Evolutionary conservation across 768 basidiomycete genomes (phyloP), one percentile per base, ranked within the genome.

Genomic region (Nevesoporus exiguus): DNA sequence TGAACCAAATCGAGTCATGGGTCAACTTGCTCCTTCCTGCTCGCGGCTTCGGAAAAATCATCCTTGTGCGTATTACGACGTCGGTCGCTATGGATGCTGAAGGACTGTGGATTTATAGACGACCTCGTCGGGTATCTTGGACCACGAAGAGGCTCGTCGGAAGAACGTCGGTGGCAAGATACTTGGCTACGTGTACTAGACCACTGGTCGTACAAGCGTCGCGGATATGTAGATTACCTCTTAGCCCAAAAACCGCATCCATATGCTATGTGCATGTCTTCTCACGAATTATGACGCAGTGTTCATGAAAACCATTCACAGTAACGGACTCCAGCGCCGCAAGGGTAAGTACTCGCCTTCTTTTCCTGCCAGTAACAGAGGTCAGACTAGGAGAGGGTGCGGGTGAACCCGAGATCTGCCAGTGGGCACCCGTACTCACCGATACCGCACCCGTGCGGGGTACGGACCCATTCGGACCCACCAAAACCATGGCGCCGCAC

Each of bases 161-260:
- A 98, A 98, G 80, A 94, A 96, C 76, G 86, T 97, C 55, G 95
- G 93, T 75, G 95, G 95, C 56, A 97, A 97, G 78, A 81, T 97
- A 57, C 77, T 95, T 48, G 92, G 93, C 58, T 96, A 93, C 72
- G 88, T 92, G 57, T 94, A 95, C 76, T 94, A 90, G 77, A 44
- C 56, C 51, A 21, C 19, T 14, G 40, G 51, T 40, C 44, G 27
- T 54, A 30, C 59, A 7, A 29, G 17, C 25, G 41, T 29, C 22
- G 39, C 53, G 39, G 47, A 51, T 52, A 24, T 69, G 60, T 71
- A 67, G 52, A 63, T 56, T 64, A 64, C 61, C 15, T 51, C 46
- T 36, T 50, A 47, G 52, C 27, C 59, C 42, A 29, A 57, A 65
- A 49, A 10, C 17, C 27, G 14, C 30, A 39, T 27, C 6, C 52